Evolutionary conservation across 2,329 filamentous ascomycete species (phyloP).

Genomic region (Cordyceps cateniannulata): DNA sequence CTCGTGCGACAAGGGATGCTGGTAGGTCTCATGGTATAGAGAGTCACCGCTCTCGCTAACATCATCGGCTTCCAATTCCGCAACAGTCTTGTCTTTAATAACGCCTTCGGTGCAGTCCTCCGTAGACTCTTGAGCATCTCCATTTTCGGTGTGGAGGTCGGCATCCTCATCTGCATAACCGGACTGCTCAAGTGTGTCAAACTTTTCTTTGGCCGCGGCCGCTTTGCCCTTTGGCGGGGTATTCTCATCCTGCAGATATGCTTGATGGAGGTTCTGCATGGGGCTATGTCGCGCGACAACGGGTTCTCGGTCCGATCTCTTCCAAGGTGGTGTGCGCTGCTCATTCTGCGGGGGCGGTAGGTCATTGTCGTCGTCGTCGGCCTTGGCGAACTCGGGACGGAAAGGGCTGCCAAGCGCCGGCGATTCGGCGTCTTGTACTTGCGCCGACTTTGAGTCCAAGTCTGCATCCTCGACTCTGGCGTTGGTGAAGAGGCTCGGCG

Average conservation of each 20-base stretch:
- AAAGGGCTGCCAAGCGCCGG: slow-evolving; percentile 13
- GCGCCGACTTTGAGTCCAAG: slow-evolving; percentile 15
- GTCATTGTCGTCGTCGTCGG: slow-evolving; percentile 5
- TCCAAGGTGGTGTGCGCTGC: neutral
- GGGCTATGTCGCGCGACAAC: slow-evolving; percentile 11
- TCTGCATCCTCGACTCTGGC: slow-evolving; percentile 36
- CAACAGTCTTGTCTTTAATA: neutral
- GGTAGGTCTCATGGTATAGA: slow-evolving; percentile 54
- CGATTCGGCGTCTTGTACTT: slow-evolving; percentile 14
- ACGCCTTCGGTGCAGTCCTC: neutral
- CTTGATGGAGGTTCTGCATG: slow-evolving; percentile 13
- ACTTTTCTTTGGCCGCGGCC: slow-evolving; percentile 17
- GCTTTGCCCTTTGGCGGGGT: slow-evolving; percentile 6
- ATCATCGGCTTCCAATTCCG: slow-evolving; percentile 28
- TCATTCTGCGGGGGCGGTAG: neutral
- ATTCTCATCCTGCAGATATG: slow-evolving; percentile 13
- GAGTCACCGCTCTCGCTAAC: slow-evolving; percentile 59
- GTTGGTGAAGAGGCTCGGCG: slow-evolving; percentile 72
- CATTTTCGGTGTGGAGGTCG: slow-evolving; percentile 34
- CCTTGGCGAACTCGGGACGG: slow-evolving; percentile 7
- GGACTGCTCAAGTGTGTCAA: slow-evolving; percentile 22
- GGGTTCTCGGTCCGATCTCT: neutral
- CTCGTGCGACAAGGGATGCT: slow-evolving; percentile 69
- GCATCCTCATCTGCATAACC: slow-evolving; percentile 24
- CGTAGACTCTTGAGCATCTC: slow-evolving; percentile 13